Conservation (phyloP, 257 asterid genomes). For the Jacaranda mimosifolia region DNA sequence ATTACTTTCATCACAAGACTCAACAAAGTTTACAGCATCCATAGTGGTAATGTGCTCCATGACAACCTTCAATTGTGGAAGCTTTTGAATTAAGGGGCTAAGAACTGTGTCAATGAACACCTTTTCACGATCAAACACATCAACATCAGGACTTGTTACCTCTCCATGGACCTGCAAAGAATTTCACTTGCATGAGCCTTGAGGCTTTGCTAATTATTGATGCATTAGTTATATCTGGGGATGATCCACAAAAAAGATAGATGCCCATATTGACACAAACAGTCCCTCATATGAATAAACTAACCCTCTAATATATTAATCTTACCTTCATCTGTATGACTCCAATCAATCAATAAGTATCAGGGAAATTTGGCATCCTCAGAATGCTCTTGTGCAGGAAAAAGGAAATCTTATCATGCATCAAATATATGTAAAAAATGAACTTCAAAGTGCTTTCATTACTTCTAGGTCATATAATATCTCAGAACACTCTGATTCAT, state of each 20-base stretch:
- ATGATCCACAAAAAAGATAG: neutral
- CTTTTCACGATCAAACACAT: constrained; percentile 93
- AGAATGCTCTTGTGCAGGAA: neutral
- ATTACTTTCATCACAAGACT: constrained; percentile 80
- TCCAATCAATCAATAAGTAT: neutral
- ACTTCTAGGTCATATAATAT: neutral
- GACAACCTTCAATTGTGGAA: constrained; percentile 84
- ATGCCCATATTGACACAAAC: neutral
- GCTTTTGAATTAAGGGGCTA: constrained; percentile 68
- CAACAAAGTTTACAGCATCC: constrained; percentile 86
- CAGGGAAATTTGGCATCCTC: neutral
- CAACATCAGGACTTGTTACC: constrained; percentile 83
- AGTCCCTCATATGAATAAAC: neutral
- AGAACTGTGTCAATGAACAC: constrained; percentile 83
- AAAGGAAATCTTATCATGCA: neutral
- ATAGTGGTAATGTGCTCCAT: constrained; percentile 96
- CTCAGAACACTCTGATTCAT: neutral
- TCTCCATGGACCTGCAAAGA: constrained; percentile 90
- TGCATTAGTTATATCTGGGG: neutral
- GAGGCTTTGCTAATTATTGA: neutral
- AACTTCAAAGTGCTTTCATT: neutral
- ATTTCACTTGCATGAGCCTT: constrained; percentile 12
- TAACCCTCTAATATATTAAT: constrained; percentile 10
- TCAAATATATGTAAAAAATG: neutral
- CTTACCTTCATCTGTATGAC: neutral